These are phyloP conservation scores for Pezicula neosporulosa DNA, from an alignment of 2,329 filamentous ascomycete genomes.

Conservation along the genomic window DNA sequence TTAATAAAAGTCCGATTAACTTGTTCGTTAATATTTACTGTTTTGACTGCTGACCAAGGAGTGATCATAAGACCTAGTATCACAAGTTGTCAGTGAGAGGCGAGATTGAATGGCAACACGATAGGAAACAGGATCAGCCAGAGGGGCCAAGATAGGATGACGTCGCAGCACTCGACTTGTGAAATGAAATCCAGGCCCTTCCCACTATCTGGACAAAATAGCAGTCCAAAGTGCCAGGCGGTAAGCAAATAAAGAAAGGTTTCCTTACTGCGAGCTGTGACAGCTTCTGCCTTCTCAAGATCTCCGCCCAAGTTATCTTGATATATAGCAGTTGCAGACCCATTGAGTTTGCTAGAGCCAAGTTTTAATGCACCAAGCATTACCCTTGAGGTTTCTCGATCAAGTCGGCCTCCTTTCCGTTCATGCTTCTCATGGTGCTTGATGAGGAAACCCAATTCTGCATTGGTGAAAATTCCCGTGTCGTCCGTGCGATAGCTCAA, in stretches of 20 bases:
- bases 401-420: conserved; percentile 18
- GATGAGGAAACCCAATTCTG: conserved; percentile 18
- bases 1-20: conserved; percentile 20
- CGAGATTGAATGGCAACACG: too few relatives aligned
- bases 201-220: too few relatives aligned
- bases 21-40: conserved; percentile 18
- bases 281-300: conserved; percentile 17
- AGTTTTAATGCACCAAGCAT: conserved; percentile 23
- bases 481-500: conserved; percentile 5
- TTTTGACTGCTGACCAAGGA: conserved; percentile 20
- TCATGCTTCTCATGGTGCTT: conserved; percentile 18
- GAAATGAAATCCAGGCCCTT: too few relatives aligned
- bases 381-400: conserved; percentile 16
- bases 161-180: too few relatives aligned
- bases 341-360: conserved; percentile 15
- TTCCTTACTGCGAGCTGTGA: conserved; percentile 1
- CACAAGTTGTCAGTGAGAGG: too few relatives aligned
- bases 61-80: conserved; percentile 10
- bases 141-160: too few relatives aligned
- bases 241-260: too few relatives aligned
- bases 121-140: too few relatives aligned
- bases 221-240: too few relatives aligned
- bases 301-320: conserved; percentile 9
- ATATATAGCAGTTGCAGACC: background rate
- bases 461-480: conserved; percentile 16